Base-by-base conservation (phyloP, 352 stramenopile species). In the Phytophthora lateralis region DNA sequence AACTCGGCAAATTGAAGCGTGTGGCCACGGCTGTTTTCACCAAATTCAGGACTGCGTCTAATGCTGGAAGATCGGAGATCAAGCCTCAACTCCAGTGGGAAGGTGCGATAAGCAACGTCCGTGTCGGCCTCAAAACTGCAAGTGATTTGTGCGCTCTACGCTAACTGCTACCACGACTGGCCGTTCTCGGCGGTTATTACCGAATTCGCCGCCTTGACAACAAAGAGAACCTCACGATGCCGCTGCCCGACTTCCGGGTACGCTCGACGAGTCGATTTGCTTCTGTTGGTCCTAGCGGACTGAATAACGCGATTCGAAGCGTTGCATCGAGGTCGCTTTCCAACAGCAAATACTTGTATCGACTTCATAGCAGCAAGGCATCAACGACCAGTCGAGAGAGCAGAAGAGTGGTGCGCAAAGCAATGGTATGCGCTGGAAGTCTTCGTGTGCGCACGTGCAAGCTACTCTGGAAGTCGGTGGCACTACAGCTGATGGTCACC, bases 381-480 rank as follows among this genome's bases (percentile, higher is more conserved):
- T 55, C 42, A 7, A 32, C 42, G 1, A 42, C 12, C 18, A 69
- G 34, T 35, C 47, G 52, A 26, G 66, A 66, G 6, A 68, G 57
- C 14, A 43, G 52, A 38, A 52, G 55, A 48, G 55, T 71, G 20
- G 60, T 74, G 21, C 47, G 52, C 27, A 55, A 67, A 32, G 63
- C 48, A 9, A 63, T 71, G 26, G 46, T 76, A 10, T 71, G 59
- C 30, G 47, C 55, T 42, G 68, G 68, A 39, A 72, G 58, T 48
- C 63, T 76, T 18, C 60, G 55, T 29, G 58, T 76, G 15, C 63
- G 68, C 20, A 56, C 58, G n/a, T 76, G 60, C 37, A 76, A 76
- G n/a, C 8, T 75, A 18, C 49, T 76, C 0, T 76, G 68, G 68
- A 76, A 76, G 27, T 59, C 68, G 8, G 63, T 47, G 37, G 63